These are phyloP conservation scores for Arachis monticola DNA, from an alignment of 331 rosid species.

Conservation along the genomic window DNA sequence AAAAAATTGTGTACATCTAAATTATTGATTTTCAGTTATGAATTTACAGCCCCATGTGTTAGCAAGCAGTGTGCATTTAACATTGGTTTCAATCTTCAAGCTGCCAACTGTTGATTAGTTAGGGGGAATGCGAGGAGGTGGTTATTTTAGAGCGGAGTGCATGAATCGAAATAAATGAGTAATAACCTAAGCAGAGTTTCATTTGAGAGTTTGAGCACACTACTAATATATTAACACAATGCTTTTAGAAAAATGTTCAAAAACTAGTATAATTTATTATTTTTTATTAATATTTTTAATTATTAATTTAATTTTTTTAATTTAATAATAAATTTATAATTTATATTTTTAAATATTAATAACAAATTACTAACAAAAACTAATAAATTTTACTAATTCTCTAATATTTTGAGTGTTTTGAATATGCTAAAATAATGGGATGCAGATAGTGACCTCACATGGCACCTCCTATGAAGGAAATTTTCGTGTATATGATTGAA, in stretches of 20 bases:
- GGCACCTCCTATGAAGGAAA: slow-evolving; percentile 28
- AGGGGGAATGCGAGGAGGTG: not conserved
- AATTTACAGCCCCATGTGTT: not conserved
- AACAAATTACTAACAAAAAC: too few species aligned
- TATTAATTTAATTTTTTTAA: too few species aligned
- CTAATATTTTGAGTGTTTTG: too few species aligned
- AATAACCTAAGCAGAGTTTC: not conserved
- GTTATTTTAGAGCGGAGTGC: not conserved
- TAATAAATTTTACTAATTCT: too few species aligned
- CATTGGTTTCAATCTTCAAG: not conserved
- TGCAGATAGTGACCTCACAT: slow-evolving; percentile 26
- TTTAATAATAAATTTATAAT: too few species aligned
- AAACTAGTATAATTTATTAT: too few species aligned
- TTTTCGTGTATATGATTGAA: slow-evolving; percentile 39
- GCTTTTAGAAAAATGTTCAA: not conserved
- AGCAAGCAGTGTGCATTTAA: not conserved
- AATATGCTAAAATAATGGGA: not conserved
- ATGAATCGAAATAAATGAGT: not conserved
- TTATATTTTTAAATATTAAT: too few species aligned
- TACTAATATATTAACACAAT: not conserved
- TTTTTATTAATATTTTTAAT: not conserved
- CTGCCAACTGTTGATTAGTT: not conserved
- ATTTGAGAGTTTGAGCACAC: slow-evolving; percentile 12
- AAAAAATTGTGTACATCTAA: too few species aligned
- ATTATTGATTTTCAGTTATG: not conserved